A percentile compares a stretch with the other conserved stretches of the same genome.
These are phyloP conservation scores for Eutrema japonicum DNA, from an alignment of 345 rosid genomes.

Conservation along the genomic window DNA sequence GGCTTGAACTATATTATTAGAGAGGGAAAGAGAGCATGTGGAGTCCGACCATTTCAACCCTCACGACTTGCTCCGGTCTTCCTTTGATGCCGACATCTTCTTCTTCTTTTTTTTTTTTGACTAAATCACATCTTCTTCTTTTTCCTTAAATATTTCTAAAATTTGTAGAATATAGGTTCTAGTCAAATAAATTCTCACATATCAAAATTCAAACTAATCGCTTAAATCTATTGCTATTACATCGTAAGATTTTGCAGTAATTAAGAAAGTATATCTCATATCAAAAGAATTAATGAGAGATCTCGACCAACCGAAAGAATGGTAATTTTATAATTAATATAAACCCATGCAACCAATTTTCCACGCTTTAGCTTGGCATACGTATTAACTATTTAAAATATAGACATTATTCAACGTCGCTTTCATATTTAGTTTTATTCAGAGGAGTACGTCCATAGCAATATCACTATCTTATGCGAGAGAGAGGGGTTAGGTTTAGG, in stretches of 20 bases:
- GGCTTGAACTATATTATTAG: slow-evolving; percentile 24
- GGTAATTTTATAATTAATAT: not conserved
- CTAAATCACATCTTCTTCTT: slow-evolving; percentile 30
- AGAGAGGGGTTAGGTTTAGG: slow-evolving; percentile 29
- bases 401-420: slow-evolving; percentile 12
- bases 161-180: slow-evolving; percentile 16
- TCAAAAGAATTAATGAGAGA: not conserved
- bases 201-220: slow-evolving; percentile 23
- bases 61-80: slow-evolving; percentile 43
- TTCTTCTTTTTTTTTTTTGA: slow-evolving; percentile 14
- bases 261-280: slow-evolving; percentile 19
- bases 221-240: not conserved
- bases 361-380: slow-evolving; percentile 7
- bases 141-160: not conserved
- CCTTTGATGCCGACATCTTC: slow-evolving; percentile 40
- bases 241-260: not conserved
- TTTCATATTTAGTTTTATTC: slow-evolving; percentile 24
- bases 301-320: slow-evolving; percentile 30
- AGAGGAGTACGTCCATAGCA: not conserved
- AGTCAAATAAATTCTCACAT: slow-evolving; percentile 12
- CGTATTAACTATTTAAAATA: not conserved
- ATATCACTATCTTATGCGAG: not conserved
- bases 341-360: slow-evolving; percentile 29
- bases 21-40: slow-evolving; percentile 42
- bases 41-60: slow-evolving; percentile 45